phyloP scores from a whole-genome alignment of 2,329 filamentous ascomycete species.

The Pseudocercospora cruenta region DNA sequence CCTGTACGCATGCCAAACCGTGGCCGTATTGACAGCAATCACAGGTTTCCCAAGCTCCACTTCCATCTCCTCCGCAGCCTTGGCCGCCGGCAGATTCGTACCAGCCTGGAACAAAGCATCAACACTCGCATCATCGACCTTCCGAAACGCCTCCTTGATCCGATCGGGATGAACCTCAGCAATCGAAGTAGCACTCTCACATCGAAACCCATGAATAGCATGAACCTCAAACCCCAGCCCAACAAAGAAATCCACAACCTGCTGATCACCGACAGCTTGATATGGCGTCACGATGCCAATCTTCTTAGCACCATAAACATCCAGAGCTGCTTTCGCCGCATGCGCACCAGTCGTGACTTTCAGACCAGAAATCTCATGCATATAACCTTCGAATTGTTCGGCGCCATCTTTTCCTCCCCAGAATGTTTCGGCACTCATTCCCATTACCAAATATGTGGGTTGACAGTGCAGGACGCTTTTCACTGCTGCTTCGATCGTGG shows the following conservation, averaged over 20 bases:
- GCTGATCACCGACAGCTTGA: conserved; percentile 19
- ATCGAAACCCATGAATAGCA: conserved; percentile 14
- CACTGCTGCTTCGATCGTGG: conserved; percentile 12
- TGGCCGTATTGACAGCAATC: conserved; percentile 18
- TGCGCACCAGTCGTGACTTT: conserved; percentile 20
- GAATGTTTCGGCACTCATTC: conserved; percentile 21
- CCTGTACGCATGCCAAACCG: conserved; percentile 22
- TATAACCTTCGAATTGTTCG: conserved; percentile 15
- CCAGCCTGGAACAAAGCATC: conserved; percentile 20
- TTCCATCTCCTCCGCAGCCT: conserved; percentile 21
- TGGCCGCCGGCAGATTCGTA: conserved; percentile 14
- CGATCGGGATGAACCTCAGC: conserved; percentile 13
- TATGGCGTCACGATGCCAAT: conserved; percentile 21
- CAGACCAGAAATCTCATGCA: conserved; percentile 18
- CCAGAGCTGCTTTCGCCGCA: conserved; percentile 15
- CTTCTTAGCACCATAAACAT: conserved; percentile 16
- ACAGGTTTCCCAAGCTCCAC: conserved; percentile 16
- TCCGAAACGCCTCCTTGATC: conserved; percentile 17
- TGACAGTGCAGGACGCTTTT: conserved; percentile 15
- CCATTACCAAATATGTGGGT: conserved; percentile 19
- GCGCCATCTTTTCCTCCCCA: conserved; percentile 20
- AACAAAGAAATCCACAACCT: conserved; percentile 18
- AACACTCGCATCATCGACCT: conserved; percentile 12
- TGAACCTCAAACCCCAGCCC: conserved; percentile 13
- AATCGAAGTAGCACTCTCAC: conserved; percentile 18